Conservation (phyloP, 257 asterid species). For the Echium plantagineum region DNA sequence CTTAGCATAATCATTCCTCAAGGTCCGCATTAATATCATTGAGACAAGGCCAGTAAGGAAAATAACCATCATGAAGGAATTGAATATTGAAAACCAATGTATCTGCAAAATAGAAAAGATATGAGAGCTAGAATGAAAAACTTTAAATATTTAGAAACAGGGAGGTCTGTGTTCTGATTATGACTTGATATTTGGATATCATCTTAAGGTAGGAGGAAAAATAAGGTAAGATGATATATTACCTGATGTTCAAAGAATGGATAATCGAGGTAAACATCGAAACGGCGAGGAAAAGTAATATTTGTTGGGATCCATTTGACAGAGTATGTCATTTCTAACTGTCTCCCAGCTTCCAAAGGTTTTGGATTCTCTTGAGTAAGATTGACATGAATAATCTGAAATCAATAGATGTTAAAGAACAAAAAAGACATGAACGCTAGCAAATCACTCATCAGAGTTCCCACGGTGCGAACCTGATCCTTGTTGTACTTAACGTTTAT, state of each 20-base stretch:
- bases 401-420: too few species aligned
- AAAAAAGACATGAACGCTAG: too few species aligned
- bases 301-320: background rate
- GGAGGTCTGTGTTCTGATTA: too few species aligned
- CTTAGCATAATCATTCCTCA: constrained; percentile 10
- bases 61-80: constrained; percentile 79
- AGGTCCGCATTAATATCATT: constrained; percentile 78
- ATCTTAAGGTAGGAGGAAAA: too few species aligned
- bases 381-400: constrained; percentile 2
- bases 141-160: too few species aligned
- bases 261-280: background rate
- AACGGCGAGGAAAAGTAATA: background rate
- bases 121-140: background rate
- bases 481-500: constrained; percentile 41
- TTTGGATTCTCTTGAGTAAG: background rate
- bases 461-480: constrained; percentile 29
- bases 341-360: background rate
- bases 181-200: too few species aligned
- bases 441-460: too few species aligned
- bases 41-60: constrained; percentile 73
- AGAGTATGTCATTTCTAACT: background rate
- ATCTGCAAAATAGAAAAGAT: constrained; percentile 25
- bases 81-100: constrained; percentile 61
- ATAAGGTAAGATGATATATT: too few species aligned
- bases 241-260: background rate